phyloP scores from a whole-genome alignment of 148 eudicot species.

The Rhododendron vialii region DNA sequence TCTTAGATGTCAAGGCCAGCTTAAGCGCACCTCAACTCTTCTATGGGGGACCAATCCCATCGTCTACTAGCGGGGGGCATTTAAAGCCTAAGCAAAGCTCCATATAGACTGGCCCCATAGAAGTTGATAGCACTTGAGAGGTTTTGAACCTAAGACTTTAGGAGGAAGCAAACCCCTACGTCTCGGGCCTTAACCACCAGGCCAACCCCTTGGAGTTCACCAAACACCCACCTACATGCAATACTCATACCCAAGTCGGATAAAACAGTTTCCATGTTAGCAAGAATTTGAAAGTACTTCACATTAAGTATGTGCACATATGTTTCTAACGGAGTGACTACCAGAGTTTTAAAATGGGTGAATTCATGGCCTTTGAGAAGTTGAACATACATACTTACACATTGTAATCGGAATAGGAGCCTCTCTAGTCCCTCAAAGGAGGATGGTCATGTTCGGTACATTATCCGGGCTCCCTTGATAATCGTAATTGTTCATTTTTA shows the following conservation, averaged over 20 bases:
- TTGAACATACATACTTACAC: background rate
- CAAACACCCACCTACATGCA: background rate
- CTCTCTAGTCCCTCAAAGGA: background rate
- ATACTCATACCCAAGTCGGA: background rate
- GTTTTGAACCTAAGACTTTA: background rate
- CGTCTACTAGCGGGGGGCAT: too few relatives aligned
- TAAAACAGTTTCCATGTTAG: background rate
- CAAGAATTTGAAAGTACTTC: background rate
- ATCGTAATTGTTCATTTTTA: background rate
- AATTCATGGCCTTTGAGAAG: background rate
- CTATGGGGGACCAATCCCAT: too few relatives aligned
- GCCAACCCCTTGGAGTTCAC: background rate
- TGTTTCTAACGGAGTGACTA: background rate
- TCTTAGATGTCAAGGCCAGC: too few relatives aligned
- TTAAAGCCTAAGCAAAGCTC: background rate
- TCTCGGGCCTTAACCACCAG: background rate
- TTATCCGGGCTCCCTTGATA: background rate
- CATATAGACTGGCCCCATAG: background rate
- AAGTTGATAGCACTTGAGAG: background rate
- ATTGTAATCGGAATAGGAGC: background rate
- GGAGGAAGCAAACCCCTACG: background rate
- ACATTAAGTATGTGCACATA: background rate
- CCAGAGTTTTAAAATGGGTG: background rate
- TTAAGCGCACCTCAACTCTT: too few relatives aligned
- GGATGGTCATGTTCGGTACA: background rate